Evolutionary conservation across 1,139 yeast genomes (phyloP).

Genomic region (Candida sp.): DNA sequence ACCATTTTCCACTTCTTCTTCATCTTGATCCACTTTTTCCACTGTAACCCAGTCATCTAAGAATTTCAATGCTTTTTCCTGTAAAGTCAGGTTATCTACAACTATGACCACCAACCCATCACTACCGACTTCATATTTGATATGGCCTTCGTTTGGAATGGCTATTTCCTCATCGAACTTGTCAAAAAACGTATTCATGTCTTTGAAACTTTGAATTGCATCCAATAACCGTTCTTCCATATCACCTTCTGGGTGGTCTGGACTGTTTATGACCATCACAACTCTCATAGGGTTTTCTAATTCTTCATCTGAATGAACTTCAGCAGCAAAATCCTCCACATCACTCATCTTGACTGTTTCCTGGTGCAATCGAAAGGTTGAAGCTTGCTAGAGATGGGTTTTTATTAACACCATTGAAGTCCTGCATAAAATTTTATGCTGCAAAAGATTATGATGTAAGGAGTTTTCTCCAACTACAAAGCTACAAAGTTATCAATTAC

Average conservation of each 20-base stretch:
- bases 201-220: constrained; percentile 42
- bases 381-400: constrained; percentile 11
- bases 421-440: neutral
- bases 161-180: constrained; percentile 58
- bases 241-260: constrained; percentile 31
- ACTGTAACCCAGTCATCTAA: constrained; percentile 25
- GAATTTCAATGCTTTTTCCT: constrained; percentile 29
- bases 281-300: constrained; percentile 44
- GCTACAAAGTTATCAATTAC: too few relatives aligned
- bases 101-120: constrained; percentile 67
- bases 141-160: constrained; percentile 62
- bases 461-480: too few relatives aligned
- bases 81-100: constrained; percentile 35
- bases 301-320: constrained; percentile 19
- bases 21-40: constrained; percentile 7
- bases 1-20: constrained; percentile 9
- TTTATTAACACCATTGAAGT: neutral
- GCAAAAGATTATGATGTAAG: too few relatives aligned
- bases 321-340: constrained; percentile 1
- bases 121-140: constrained; percentile 69
- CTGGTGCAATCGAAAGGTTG: constrained; percentile 6
- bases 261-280: constrained; percentile 36
- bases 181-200: constrained; percentile 59
- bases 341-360: constrained; percentile 9
- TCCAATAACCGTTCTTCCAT: constrained; percentile 51